phyloP scores from a whole-genome alignment of 1,284 basidiomycete species.

The Farysia itapuensis region DNA sequence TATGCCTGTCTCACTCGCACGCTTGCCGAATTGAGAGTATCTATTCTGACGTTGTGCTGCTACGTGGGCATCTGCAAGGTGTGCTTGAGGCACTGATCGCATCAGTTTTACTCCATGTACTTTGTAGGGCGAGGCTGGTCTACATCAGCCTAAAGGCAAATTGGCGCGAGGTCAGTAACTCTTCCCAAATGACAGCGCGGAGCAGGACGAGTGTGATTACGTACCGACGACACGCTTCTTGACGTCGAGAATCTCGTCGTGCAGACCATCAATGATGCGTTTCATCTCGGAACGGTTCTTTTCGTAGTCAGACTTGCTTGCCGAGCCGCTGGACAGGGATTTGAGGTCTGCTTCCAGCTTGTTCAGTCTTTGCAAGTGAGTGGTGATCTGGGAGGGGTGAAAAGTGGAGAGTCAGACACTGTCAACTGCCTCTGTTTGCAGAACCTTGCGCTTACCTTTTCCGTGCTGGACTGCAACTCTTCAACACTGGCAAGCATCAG shows the following conservation, averaged over 20 bases:
- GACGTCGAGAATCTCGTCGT: conserved; percentile 36
- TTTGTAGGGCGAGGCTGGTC: conserved; percentile 37
- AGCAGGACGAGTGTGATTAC: conserved; percentile 1
- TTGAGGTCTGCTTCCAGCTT: conserved; percentile 42
- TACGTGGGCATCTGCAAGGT: no score
- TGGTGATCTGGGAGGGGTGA: conserved; percentile 17
- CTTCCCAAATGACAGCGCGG: background rate
- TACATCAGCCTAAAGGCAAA: background rate
- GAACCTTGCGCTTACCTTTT: conserved; percentile 66
- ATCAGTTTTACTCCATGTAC: conserved; percentile 38
- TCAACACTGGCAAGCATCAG: conserved; percentile 81
- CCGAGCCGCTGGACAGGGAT: conserved; percentile 14
- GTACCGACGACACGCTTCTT: conserved; percentile 32
- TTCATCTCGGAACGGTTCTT: conserved; percentile 28
- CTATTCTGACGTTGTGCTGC: no score
- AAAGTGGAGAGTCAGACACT: background rate
- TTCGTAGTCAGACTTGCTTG: conserved; percentile 21
- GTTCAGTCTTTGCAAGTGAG: conserved; percentile 30
- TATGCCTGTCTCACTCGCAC: no score
- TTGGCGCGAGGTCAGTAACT: background rate
- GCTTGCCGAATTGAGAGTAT: no score
- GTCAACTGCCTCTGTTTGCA: background rate
- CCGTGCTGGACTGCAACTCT: conserved; percentile 78
- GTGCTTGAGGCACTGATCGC: no score
- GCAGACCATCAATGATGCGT: conserved; percentile 38